Evolutionary conservation across 139 green algal genomes (phyloP).

Genomic region (Haematococcus lacustris): DNA sequence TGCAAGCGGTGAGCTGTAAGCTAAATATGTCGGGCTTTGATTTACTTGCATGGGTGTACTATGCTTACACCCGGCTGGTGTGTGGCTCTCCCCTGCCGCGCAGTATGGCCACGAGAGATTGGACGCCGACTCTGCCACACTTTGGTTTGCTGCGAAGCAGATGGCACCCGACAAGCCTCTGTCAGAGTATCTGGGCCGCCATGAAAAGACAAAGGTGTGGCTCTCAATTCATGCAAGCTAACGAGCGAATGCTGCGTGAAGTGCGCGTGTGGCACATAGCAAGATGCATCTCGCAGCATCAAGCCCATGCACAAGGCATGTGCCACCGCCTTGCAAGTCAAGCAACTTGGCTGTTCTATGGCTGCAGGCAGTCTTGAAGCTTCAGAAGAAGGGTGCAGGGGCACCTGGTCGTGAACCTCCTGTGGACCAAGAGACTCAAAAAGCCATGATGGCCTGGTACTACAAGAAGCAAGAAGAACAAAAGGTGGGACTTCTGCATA

Average conservation of each 20-base stretch:
- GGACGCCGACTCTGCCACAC: slow-evolving; percentile 37
- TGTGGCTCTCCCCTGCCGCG: too few species aligned
- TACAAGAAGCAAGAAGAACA: slow-evolving; percentile 81
- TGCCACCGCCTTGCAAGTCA: too few species aligned
- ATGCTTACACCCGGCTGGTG: too few species aligned
- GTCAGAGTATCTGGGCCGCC: slow-evolving; percentile 51
- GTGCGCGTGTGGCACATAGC: too few species aligned
- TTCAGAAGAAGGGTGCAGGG: slow-evolving; percentile 65
- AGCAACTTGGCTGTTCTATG: too few species aligned
- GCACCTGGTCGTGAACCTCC: slow-evolving; percentile 45
- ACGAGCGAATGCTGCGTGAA: too few species aligned
- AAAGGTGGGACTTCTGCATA: slow-evolving; percentile 39
- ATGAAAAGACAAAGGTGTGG: slow-evolving; percentile 7
- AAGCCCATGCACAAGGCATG: too few species aligned
- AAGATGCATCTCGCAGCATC: too few species aligned
- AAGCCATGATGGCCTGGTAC: slow-evolving; percentile 81
- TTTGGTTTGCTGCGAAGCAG: slow-evolving; percentile 81
- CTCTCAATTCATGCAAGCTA: slow-evolving; percentile 3
- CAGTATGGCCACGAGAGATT: slow-evolving; percentile 58
- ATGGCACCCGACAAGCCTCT: slow-evolving; percentile 65
- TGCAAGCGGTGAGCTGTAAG: too few species aligned
- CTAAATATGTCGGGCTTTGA: too few species aligned
- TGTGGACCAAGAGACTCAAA: slow-evolving; percentile 71
- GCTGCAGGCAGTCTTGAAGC: slow-evolving; percentile 25
- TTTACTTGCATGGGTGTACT: too few species aligned